phyloP scores from a whole-genome alignment of 768 basidiomycete genomes.

The Daedaleopsis sinensis region DNA sequence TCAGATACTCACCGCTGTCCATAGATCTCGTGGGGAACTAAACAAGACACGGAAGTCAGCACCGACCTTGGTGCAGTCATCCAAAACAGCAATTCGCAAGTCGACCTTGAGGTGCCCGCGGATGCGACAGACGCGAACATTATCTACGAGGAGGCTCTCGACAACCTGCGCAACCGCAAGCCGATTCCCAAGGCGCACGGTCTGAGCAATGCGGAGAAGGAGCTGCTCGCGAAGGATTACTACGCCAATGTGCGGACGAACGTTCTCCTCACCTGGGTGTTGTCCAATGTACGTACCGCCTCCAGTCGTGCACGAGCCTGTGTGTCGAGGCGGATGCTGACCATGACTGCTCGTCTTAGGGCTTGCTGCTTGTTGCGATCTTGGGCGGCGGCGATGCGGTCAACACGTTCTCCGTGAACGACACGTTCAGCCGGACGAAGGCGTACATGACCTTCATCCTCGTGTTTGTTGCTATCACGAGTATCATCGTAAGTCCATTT shows the following conservation, averaged over 20 bases:
- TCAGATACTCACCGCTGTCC: not conserved
- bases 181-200: constrained; percentile 39
- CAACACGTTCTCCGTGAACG: constrained; percentile 58
- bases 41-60: constrained; percentile 75
- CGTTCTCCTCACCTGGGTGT: constrained; percentile 79
- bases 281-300: constrained; percentile 68
- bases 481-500: constrained; percentile 49
- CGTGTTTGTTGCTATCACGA: constrained; percentile 79
- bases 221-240: constrained; percentile 80
- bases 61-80: constrained; percentile 83
- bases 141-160: constrained; percentile 82
- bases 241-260: constrained; percentile 89
- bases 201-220: constrained; percentile 59
- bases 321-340: constrained; percentile 1
- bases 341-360: not conserved
- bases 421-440: constrained; percentile 59
- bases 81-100: constrained; percentile 78
- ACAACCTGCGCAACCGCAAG: constrained; percentile 65
- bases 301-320: not conserved
- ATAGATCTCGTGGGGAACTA: constrained; percentile 95
- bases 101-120: constrained; percentile 85
- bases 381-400: constrained; percentile 61
- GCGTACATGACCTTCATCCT: constrained; percentile 82
- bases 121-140: constrained; percentile 82
- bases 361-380: constrained; percentile 60